Evolutionary conservation across 192 early-diverging fungal genomes (phyloP).

Genomic region (Backusella westeae): DNA sequence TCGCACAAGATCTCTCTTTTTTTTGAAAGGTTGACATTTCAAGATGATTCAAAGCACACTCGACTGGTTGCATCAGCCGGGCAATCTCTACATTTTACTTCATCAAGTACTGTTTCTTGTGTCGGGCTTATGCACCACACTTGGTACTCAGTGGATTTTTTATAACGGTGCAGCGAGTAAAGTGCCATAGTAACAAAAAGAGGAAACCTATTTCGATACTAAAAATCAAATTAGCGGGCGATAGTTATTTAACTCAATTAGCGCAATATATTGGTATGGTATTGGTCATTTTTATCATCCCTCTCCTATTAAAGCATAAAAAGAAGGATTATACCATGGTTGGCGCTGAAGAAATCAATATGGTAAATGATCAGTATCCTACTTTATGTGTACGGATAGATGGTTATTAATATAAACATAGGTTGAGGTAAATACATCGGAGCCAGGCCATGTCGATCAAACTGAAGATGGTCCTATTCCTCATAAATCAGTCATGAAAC

Average conservation of each 20-base stretch:
- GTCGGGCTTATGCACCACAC: slow-evolving; percentile 51
- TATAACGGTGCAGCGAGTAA: slow-evolving; percentile 62
- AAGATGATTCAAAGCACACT: not conserved
- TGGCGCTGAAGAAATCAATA: slow-evolving; percentile 3
- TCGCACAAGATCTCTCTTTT: not conserved
- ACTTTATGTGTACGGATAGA: not conserved
- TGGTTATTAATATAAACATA: not conserved
- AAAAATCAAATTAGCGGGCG: slow-evolving; percentile 22
- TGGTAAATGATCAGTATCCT: not conserved
- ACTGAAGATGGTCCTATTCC: slow-evolving; percentile 30
- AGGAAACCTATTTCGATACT: not conserved
- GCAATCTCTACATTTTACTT: slow-evolving; percentile 13
- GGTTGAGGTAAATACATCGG: slow-evolving; percentile 27
- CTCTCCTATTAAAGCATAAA: slow-evolving; percentile 17
- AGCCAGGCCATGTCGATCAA: slow-evolving; percentile 14
- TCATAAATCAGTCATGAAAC: slow-evolving; percentile 30
- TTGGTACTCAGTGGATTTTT: slow-evolving; percentile 54
- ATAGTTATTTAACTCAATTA: slow-evolving; percentile 32
- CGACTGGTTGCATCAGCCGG: not conserved
- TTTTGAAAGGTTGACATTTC: not conserved
- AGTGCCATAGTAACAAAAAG: not conserved
- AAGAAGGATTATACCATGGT: slow-evolving; percentile 17
- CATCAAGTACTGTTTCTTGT: slow-evolving; percentile 50
- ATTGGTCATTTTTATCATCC: slow-evolving; percentile 38
- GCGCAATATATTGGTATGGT: slow-evolving; percentile 40